phyloP scores from a whole-genome alignment of 352 stramenopile species.

The Globisporangium okanoganense region DNA sequence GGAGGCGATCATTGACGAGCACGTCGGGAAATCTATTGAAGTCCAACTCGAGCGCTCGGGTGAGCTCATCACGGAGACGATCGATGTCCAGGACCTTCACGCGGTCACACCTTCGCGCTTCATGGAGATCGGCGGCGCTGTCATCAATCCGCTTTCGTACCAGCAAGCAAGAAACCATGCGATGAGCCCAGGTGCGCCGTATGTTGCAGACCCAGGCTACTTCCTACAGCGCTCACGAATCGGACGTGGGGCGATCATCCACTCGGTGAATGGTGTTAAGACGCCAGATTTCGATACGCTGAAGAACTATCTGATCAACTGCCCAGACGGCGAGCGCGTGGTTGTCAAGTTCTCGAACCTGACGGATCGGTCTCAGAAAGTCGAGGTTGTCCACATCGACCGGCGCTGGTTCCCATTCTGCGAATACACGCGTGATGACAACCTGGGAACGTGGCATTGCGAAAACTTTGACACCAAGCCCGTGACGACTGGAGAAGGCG shows the following conservation, averaged over 20 bases:
- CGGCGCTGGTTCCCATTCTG: constrained; percentile 90
- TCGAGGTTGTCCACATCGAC: constrained; percentile 87
- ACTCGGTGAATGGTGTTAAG: constrained; percentile 80
- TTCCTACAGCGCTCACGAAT: constrained; percentile 88
- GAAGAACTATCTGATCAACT: constrained; percentile 73
- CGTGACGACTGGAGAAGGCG: constrained; percentile 4
- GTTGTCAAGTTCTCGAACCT: constrained; percentile 84
- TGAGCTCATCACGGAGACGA: constrained; percentile 45
- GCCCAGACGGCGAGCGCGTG: constrained; percentile 73
- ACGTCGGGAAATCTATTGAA: constrained; percentile 64
- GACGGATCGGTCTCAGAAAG: constrained; percentile 70
- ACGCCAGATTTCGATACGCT: constrained; percentile 86
- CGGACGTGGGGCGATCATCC: constrained; percentile 78
- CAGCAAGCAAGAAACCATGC: constrained; percentile 88
- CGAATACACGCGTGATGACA: constrained; percentile 79
- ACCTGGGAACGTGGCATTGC: constrained; percentile 75
- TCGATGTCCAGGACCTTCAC: constrained; percentile 86
- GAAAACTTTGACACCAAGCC: constrained; percentile 40
- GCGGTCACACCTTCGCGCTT: constrained; percentile 80
- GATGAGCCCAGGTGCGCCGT: constrained; percentile 57
- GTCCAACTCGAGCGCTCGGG: constrained; percentile 82
- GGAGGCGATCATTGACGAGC: constrained; percentile 78
- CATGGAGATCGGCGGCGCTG: constrained; percentile 82
- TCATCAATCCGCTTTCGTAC: constrained; percentile 89
- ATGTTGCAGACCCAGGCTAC: constrained; percentile 86